A percentile compares a stretch with the other conserved stretches of the same genome.
Evolutionary conservation across 352 stramenopile species (phyloP).

Genomic region (Globisporangium megalacanthum): DNA sequence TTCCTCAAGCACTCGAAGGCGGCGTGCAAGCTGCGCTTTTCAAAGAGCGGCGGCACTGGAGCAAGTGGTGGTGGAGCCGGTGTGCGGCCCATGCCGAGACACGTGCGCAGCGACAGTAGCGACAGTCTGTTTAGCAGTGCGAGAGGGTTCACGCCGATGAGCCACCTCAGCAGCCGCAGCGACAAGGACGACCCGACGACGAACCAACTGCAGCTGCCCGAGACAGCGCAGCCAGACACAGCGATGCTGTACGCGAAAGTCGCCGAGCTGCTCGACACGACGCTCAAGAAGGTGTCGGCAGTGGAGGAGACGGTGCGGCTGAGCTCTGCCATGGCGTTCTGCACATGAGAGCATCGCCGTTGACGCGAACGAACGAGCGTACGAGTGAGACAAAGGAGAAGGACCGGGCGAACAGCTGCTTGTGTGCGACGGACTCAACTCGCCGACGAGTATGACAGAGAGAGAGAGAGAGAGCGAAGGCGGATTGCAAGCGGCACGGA

Average conservation of each 20-base stretch:
- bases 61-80: not conserved
- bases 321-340: slow-evolving; percentile 68
- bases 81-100: not conserved
- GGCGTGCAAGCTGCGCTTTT: slow-evolving; percentile 72
- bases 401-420: no score
- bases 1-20: slow-evolving; percentile 78
- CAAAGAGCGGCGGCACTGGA: slow-evolving; percentile 10
- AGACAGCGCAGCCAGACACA: slow-evolving; percentile 22
- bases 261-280: slow-evolving; percentile 59
- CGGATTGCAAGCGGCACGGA: no score
- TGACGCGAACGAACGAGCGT: not conserved
- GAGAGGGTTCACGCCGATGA: slow-evolving; percentile 8
- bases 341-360: slow-evolving; percentile 20
- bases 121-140: slow-evolving; percentile 3
- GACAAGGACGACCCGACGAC: slow-evolving; percentile 14
- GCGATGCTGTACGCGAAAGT: slow-evolving; percentile 58
- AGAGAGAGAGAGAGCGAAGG: no score
- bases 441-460: no score
- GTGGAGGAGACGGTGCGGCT: slow-evolving; percentile 76
- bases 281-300: slow-evolving; percentile 66
- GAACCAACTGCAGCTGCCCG: slow-evolving; percentile 14
- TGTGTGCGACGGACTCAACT: no score
- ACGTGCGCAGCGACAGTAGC: slow-evolving; percentile 1
- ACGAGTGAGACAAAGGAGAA: no score
- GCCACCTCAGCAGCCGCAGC: slow-evolving; percentile 5